Evolutionary conservation across 2,329 filamentous ascomycete genomes (phyloP), one percentile per base, ranked within the genome.

Genomic region (Aureobasidium vineae): DNA sequence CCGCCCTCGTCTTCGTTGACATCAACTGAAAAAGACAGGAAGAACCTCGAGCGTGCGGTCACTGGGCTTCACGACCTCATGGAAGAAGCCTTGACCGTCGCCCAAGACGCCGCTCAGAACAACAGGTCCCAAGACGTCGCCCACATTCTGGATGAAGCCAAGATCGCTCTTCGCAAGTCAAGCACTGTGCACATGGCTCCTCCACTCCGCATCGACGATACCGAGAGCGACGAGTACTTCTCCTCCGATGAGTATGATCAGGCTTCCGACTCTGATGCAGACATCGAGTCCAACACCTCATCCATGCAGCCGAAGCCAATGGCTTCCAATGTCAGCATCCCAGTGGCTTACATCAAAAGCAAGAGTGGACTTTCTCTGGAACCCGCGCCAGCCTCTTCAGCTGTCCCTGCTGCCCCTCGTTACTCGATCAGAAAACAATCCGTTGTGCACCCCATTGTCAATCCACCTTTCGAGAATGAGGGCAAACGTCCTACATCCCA

Each of bases 1-100:
- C 53, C 57, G 68, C 64, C 53, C 23, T 68, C 66, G 1, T 63
- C 68, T n/a, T 68, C 69, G 21, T 67, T 67, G 10, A 53, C 69
- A 23, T 67, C 68, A 11, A 53, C 63, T 11, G 60, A 63, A 5
- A 63, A 53, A 13, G 41, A 61, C 7, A 49, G 21, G 23, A 67
- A 41, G 38, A 59, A 66, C 10, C 68, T 74, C 23, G 70, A 71
- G 23, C 67, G 69, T 28, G 75, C 79, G 11, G 76, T 81, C 6
- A 75, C 75, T 33, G 76, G 74, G 0, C 67, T 81, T 6, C 79
- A 81, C 67, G 73, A 76, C n/a, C 72, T 81, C 53, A 78, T 80
- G 66, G 73, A 79, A 66, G 76, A 81, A 65, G 79, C 79, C 1
- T 71, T 78, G 15, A 66, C 73, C 1, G 72, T 78, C 36, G 77